phyloP scores from a whole-genome alignment of 768 basidiomycete species.

The Hygrocybe coccinea region DNA sequence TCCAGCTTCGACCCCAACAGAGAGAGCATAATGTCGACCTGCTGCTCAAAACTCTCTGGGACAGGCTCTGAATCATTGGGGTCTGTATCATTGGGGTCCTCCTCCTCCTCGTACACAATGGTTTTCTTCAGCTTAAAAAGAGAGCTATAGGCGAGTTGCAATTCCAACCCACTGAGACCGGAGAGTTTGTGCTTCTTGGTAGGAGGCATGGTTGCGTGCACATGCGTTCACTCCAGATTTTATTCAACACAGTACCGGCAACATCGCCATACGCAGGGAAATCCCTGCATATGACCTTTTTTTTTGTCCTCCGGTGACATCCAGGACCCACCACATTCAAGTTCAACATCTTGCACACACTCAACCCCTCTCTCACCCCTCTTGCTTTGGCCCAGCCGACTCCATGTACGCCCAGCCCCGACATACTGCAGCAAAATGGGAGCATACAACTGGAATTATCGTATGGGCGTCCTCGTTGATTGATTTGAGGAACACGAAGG shows the following conservation, averaged over 20 bases:
- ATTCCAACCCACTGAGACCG: constrained; percentile 15
- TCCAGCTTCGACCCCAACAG: constrained; percentile 13
- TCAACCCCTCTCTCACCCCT: too few relatives aligned
- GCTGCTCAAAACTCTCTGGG: constrained; percentile 11
- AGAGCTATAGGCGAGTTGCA: constrained; percentile 12
- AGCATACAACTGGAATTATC: constrained; percentile 99
- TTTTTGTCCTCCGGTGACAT: too few relatives aligned
- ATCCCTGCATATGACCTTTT: too few relatives aligned
- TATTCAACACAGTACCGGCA: too few relatives aligned
- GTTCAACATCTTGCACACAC: too few relatives aligned
- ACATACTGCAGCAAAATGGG: too few relatives aligned
- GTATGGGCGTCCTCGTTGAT: constrained; percentile 98
- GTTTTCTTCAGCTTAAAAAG: constrained; percentile 10
- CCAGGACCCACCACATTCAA: too few relatives aligned
- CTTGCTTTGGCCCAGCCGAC: too few relatives aligned
- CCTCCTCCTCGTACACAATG: constrained; percentile 8
- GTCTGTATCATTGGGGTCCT: constrained; percentile 4
- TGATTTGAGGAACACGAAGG: constrained; percentile 99
- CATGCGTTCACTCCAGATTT: too few relatives aligned
- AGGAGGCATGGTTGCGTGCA: constrained; percentile 4
- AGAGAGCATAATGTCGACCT: constrained; percentile 12
- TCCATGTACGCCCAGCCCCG: too few relatives aligned
- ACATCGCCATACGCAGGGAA: too few relatives aligned
- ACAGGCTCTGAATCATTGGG: too few relatives aligned
- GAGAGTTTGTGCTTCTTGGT: constrained; percentile 18